phyloP scores from a whole-genome alignment of 2,329 filamentous ascomycete species.

The Lizonia empirigonia region DNA sequence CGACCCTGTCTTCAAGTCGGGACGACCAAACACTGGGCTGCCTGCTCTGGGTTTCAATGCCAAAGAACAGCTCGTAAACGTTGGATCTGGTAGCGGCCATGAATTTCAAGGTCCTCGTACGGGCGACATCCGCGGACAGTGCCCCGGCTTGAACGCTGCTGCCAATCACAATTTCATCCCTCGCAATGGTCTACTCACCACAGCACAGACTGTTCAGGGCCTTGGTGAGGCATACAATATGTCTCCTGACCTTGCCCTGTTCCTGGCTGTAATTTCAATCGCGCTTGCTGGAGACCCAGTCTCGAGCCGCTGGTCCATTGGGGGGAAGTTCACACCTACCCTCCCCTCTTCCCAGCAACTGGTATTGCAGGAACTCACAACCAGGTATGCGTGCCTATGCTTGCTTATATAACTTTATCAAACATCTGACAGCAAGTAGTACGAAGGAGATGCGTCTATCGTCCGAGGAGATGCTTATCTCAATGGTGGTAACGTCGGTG shows the following conservation, averaged over 20 bases:
- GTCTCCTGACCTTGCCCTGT: conserved; percentile 19
- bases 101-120: conserved; percentile 10
- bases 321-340: conserved; percentile 20
- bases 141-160: conserved; percentile 39
- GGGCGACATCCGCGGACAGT: conserved; percentile 33
- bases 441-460: conserved; percentile 28
- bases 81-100: conserved; percentile 14
- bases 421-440: too few species aligned
- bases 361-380: conserved; percentile 26
- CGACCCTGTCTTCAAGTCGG: conserved; percentile 11
- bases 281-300: conserved; percentile 24
- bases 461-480: conserved; percentile 26
- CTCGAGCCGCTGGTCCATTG: conserved; percentile 21
- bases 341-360: conserved; percentile 21
- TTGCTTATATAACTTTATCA: too few species aligned
- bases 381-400: too few species aligned
- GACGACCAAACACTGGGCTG: conserved; percentile 18
- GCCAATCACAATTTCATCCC: conserved; percentile 44
- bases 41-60: conserved; percentile 13
- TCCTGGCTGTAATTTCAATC: conserved; percentile 20
- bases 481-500: conserved; percentile 20
- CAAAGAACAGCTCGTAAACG: conserved; percentile 17
- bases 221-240: conserved; percentile 24
- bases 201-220: conserved; percentile 19
- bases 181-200: conserved; percentile 31